Evolutionary conservation across 2,329 filamentous ascomycete species (phyloP).

Genomic region (Apiospora sp.): DNA sequence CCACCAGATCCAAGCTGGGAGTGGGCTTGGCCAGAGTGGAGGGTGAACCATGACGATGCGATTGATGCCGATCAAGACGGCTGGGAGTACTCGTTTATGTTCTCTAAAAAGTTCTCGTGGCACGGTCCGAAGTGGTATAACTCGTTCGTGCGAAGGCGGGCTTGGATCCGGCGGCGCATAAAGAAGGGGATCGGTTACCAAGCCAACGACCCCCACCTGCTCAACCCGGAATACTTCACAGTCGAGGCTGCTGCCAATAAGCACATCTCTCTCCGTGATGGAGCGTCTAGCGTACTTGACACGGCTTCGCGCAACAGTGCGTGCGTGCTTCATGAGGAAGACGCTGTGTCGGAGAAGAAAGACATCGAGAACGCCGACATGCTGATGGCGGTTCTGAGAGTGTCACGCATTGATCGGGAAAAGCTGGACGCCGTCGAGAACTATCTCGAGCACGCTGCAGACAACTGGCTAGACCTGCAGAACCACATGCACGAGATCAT

Average conservation of each 20-base stretch:
- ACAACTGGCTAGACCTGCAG: slow-evolving; percentile 79
- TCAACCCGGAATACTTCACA: slow-evolving; percentile 82
- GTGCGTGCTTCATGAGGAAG: slow-evolving; percentile 31
- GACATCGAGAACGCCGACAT: slow-evolving; percentile 69
- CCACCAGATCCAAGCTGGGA: slow-evolving; percentile 95
- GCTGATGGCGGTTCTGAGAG: slow-evolving; percentile 73
- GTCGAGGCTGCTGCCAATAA: slow-evolving; percentile 65
- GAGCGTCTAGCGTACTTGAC: slow-evolving; percentile 41
- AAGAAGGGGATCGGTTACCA: slow-evolving; percentile 62
- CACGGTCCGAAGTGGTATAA: slow-evolving; percentile 93
- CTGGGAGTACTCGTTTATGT: slow-evolving; percentile 96
- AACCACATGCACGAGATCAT: slow-evolving; percentile 85
- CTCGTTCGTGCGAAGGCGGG: slow-evolving; percentile 88
- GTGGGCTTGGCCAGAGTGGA: slow-evolving; percentile 79
- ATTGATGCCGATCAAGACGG: slow-evolving; percentile 79
- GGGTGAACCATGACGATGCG: slow-evolving; percentile 74
- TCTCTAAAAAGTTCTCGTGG: slow-evolving; percentile 79
- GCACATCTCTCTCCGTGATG: slow-evolving; percentile 51
- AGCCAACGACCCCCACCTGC: slow-evolving; percentile 66
- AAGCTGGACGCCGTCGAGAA: slow-evolving; percentile 84
- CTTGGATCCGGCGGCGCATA: slow-evolving; percentile 85
- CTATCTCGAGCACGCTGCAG: slow-evolving; percentile 79
- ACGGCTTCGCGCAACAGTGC: slow-evolving; percentile 47
- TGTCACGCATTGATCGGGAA: slow-evolving; percentile 84
- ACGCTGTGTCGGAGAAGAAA: slow-evolving; percentile 48